Evolutionary conservation across 1,284 basidiomycete species (phyloP), one percentile per base, ranked within the genome.

Genomic region (Wallemia mellicola): DNA sequence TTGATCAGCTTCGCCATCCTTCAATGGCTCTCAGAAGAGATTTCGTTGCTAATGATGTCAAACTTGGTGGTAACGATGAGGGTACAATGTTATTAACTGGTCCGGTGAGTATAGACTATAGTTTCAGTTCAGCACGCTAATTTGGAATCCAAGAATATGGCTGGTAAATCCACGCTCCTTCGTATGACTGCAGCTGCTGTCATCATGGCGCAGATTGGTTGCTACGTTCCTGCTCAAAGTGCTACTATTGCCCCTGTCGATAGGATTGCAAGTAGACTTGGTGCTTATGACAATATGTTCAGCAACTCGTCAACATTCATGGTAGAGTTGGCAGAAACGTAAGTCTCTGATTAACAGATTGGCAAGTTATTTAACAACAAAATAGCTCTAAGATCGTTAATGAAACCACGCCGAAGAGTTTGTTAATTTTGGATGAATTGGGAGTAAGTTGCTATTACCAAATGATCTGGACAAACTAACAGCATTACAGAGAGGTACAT

Each of bases 181-280:
- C 80, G 94, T 58, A 98, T 95, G 84, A 94, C 91, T n/a, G 89
- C 88, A 2, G 79, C 83, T 0, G 91, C 84, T 27, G 81, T 94
- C 61, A 95, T 96, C 64, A 85, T 95, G 80, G 91, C 89, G 7
- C 92, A 96, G 68, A 73, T 98, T 22, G 94, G 94, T n/a, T 98
- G 96, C 82, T 79, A 84, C 59, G 87, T 99, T 1, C 94, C 94
- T 1, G 92, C 94, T 0, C 70, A 76, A 30, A 76, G 72, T 59
- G 94, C 92, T 27, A 86, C 83, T 30, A 69, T 99, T 58, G 82
- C 82, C 63, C 88, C 94, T 0, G 80, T 95, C 1, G 92, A 99
- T 68, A 76, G 83, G 25, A 95, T 99, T 65, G 78, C 94, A 61
- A 96, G 92, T 5, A 81, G 94, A 27, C 98, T 98, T 92, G 94